These are phyloP conservation scores for Colletotrichum trifolii DNA, from an alignment of 2,329 filamentous ascomycete genomes.

Conservation along the genomic window DNA sequence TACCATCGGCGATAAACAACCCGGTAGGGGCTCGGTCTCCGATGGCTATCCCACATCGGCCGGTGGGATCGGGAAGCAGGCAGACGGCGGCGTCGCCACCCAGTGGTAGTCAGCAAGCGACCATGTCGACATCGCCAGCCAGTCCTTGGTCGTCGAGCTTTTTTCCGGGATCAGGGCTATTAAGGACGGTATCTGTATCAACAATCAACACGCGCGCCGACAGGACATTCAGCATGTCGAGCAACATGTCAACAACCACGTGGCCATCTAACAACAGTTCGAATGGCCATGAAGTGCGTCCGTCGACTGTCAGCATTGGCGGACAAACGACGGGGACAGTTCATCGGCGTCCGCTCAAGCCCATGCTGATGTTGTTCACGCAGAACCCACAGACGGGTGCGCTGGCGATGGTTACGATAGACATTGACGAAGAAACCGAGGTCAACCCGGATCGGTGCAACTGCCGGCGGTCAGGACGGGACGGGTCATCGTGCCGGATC, in stretches of 20 bases:
- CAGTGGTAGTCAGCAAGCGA: conserved; percentile 18
- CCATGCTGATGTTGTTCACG: conserved; percentile 49
- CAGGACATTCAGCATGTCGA: conserved; percentile 36
- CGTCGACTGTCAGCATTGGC: conserved; percentile 37
- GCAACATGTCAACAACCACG: conserved; percentile 26
- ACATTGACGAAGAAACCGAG: conserved; percentile 46
- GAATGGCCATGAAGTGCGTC: conserved; percentile 32
- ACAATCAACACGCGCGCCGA: conserved; percentile 28
- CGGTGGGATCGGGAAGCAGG: conserved; percentile 29
- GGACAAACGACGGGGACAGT: conserved; percentile 44
- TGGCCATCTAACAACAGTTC: conserved; percentile 34
- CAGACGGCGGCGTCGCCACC: neutral
- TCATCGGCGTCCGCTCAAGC: conserved; percentile 45
- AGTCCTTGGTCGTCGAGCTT: conserved; percentile 13
- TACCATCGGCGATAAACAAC: neutral
- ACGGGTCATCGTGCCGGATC: conserved; percentile 38
- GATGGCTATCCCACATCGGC: conserved; percentile 29
- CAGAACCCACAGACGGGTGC: conserved; percentile 38
- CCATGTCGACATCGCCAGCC: neutral
- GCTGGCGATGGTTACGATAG: conserved; percentile 44
- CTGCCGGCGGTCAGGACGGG: conserved; percentile 44
- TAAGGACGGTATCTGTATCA: conserved; percentile 26
- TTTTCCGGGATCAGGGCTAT: conserved; percentile 1
- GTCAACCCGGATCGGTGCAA: conserved; percentile 49
- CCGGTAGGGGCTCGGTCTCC: conserved; percentile 14